Percentiles rank a stretch among this genome's conserved stretches.
Conservation (phyloP, 371 early-diverging fungal species). For the Apophysomyces trapeziformis region DNA sequence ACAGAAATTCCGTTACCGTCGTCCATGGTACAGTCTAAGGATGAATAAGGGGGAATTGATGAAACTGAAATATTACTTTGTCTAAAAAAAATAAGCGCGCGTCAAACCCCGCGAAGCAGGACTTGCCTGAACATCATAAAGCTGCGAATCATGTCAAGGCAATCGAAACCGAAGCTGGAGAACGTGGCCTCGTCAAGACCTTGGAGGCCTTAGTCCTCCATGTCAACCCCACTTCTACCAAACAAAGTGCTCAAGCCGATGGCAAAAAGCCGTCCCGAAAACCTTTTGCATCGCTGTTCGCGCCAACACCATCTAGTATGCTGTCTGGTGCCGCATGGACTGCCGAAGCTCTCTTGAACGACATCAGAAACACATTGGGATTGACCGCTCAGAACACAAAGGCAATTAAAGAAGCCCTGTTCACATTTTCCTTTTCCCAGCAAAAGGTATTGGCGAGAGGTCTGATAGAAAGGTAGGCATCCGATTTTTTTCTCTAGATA, state of each 20-base stretch:
- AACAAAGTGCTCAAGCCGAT: background rate
- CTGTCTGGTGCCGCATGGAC: slow-evolving; percentile 39
- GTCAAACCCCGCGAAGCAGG: slow-evolving; percentile 3
- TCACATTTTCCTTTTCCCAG: slow-evolving; percentile 28
- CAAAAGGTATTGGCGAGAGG: slow-evolving; percentile 31
- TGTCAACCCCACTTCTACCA: slow-evolving; percentile 2
- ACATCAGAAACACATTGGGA: slow-evolving; percentile 32
- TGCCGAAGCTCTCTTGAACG: slow-evolving; percentile 30
- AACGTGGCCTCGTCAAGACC: slow-evolving; percentile 21
- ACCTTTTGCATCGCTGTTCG: slow-evolving; percentile 3
- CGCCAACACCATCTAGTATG: slow-evolving; percentile 18
- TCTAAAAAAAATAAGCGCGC: background rate
- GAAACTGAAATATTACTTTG: background rate
- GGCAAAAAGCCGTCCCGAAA: slow-evolving; percentile 5
- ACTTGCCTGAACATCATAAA: slow-evolving; percentile 4
- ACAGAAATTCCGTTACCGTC: slow-evolving; percentile 9
- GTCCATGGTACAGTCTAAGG: background rate
- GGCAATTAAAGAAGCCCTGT: slow-evolving; percentile 37
- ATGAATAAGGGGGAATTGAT: background rate
- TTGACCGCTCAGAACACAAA: slow-evolving; percentile 29
- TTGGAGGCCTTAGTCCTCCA: slow-evolving; percentile 16
- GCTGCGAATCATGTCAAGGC: slow-evolving; percentile 10
- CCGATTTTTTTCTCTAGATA: background rate
- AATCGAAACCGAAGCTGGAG: slow-evolving; percentile 25
- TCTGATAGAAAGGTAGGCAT: slow-evolving; percentile 39